A percentile compares a stretch with the other conserved stretches of the same genome.
These are phyloP conservation scores for Colletotrichum coccodes DNA, from an alignment of 2,329 filamentous ascomycete genomes.

Conservation along the genomic window DNA sequence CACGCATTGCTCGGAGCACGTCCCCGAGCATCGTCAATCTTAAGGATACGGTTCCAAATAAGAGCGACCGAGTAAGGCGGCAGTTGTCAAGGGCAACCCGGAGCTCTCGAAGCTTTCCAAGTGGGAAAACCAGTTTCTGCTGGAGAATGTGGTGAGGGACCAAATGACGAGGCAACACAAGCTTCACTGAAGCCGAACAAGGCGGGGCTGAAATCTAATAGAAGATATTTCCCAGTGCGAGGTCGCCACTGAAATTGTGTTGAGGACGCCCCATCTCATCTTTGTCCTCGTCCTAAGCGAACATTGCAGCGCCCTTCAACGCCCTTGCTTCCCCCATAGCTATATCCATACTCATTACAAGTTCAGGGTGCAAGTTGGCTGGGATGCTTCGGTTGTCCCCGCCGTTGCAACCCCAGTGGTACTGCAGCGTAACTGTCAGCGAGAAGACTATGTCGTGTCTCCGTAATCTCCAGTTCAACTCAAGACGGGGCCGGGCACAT, in stretches of 20 bases:
- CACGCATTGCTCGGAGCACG: constrained; percentile 7
- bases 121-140: constrained; percentile 4
- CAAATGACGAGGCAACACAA: constrained; percentile 5
- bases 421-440: background rate
- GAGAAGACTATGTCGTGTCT: background rate
- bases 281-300: constrained; percentile 9
- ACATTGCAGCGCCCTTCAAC: background rate
- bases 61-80: background rate
- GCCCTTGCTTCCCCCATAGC: constrained; percentile 10
- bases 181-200: background rate
- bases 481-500: constrained; percentile 25
- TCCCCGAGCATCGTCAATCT: background rate
- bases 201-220: background rate
- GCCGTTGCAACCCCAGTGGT: constrained; percentile 5
- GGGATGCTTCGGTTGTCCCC: constrained; percentile 23
- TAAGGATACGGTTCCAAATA: background rate
- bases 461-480: constrained; percentile 10
- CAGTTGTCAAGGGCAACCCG: constrained; percentile 29
- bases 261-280: constrained; percentile 2
- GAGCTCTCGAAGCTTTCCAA: constrained; percentile 7
- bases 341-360: background rate
- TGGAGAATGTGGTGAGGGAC: constrained; percentile 22
- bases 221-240: background rate
- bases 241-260: constrained; percentile 2
- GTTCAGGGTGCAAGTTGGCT: background rate